Evolutionary conservation across 177 flowering plant genomes (phyloP).

Genomic region (Vitis hybrid): DNA sequence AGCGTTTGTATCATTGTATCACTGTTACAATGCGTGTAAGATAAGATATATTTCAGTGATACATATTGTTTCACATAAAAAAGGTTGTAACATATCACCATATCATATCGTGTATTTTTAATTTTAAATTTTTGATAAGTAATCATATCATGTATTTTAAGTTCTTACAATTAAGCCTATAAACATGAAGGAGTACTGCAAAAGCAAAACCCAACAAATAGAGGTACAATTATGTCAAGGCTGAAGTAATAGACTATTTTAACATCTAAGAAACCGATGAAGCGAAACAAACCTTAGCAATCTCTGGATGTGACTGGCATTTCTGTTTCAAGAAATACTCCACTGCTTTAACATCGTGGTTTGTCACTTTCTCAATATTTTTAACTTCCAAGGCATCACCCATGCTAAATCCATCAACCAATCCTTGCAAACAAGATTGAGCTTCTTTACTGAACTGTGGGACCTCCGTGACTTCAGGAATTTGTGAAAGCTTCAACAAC

Average conservation of each 20-base stretch:
- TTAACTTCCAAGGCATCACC: constrained; percentile 81
- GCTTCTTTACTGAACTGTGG: constrained; percentile 78
- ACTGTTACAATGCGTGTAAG: too few relatives aligned
- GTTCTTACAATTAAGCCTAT: too few relatives aligned
- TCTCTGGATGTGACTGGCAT: constrained; percentile 74
- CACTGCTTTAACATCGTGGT: constrained; percentile 97
- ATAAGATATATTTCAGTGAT: too few relatives aligned
- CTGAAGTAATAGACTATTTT: not conserved
- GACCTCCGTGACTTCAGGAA: constrained; percentile 78
- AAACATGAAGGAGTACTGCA: not conserved
- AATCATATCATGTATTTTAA: too few relatives aligned
- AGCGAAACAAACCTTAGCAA: constrained; percentile 60
- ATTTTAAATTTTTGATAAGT: too few relatives aligned
- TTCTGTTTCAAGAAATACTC: constrained; percentile 87
- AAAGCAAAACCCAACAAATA: not conserved
- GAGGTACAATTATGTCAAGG: not conserved
- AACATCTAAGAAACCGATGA: not conserved
- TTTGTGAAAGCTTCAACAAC: constrained; percentile 83
- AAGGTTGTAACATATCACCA: too few relatives aligned
- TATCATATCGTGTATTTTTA: too few relatives aligned
- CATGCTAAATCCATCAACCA: constrained; percentile 55
- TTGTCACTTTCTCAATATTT: constrained; percentile 80
- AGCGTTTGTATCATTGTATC: too few relatives aligned
- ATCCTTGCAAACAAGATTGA: constrained; percentile 45
- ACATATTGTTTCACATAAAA: too few relatives aligned